Conservation (phyloP, 2,329 filamentous ascomycete species). For the Monosporascus sp. region DNA sequence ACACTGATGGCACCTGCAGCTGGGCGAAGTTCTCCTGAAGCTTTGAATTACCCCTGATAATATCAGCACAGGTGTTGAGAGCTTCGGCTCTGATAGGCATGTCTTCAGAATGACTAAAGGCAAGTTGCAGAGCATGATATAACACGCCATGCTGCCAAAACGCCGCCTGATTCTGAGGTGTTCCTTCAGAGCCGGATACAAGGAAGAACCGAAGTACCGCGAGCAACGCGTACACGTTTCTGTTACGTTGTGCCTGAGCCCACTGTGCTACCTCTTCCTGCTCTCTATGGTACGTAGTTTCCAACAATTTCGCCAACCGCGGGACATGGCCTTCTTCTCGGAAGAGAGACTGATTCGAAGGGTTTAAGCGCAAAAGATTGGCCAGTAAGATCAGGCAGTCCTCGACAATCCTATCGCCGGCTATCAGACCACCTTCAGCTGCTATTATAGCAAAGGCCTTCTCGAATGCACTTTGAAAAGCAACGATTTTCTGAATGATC, state of each 20-base stretch:
- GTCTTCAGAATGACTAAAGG: constrained; percentile 69
- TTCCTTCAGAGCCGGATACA: constrained; percentile 71
- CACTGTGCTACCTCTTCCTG: constrained; percentile 63
- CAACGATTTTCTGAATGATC: constrained; percentile 91
- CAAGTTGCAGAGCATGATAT: constrained; percentile 72
- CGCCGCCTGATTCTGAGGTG: constrained; percentile 74
- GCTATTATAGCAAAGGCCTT: constrained; percentile 77
- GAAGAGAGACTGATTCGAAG: constrained; percentile 90
- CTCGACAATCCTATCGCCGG: constrained; percentile 83
- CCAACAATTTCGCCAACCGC: constrained; percentile 64
- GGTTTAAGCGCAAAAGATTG: constrained; percentile 80
- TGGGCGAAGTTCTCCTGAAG: constrained; percentile 89
- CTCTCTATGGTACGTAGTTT: constrained; percentile 48
- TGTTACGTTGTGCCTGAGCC: constrained; percentile 72
- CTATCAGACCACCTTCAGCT: constrained; percentile 71
- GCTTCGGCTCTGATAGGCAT: constrained; percentile 81
- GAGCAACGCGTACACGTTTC: constrained; percentile 86
- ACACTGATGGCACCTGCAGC: constrained; percentile 65
- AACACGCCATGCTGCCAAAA: constrained; percentile 82
- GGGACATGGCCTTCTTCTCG: constrained; percentile 80
- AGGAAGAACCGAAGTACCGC: constrained; percentile 85
- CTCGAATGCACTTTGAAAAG: constrained; percentile 91
- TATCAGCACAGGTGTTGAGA: constrained; percentile 76
- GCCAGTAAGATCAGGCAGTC: constrained; percentile 88
- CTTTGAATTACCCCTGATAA: constrained; percentile 73